A percentile compares a stretch with the other conserved stretches of the same genome.
Conservation (phyloP, 75 land plant species). For the Pinus albicaulis region DNA sequence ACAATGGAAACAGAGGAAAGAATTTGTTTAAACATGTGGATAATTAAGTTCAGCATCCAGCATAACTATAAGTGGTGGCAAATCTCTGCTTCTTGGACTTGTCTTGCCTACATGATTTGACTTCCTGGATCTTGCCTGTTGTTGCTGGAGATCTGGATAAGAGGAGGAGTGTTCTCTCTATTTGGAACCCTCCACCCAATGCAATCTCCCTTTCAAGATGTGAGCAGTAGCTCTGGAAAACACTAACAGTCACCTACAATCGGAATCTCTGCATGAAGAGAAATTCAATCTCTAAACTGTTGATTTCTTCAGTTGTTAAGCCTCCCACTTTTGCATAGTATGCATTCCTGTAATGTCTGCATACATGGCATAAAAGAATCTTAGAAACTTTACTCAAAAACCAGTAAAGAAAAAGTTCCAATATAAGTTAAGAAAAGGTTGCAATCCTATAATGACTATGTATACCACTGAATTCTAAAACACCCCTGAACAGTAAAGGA, state of each 20-base stretch:
- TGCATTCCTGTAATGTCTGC: constrained; percentile 12
- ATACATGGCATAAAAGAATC: not conserved
- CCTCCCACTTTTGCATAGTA: constrained; percentile 19
- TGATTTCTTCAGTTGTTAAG: not conserved
- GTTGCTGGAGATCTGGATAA: not conserved
- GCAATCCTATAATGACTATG: no score
- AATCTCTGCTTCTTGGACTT: no score
- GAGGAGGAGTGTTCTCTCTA: not conserved
- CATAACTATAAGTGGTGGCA: no score
- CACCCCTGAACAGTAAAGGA: no score
- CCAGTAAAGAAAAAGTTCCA: no score
- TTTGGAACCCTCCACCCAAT: constrained; percentile 5
- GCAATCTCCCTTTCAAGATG: constrained; percentile 8
- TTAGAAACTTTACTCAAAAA: not conserved
- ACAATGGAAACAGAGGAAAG: no score
- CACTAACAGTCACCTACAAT: constrained; percentile 15
- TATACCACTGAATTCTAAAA: no score
- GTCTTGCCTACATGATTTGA: no score
- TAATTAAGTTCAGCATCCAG: no score
- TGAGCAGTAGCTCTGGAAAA: constrained; percentile 16
- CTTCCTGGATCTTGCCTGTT: no score
- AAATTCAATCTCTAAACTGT: constrained; percentile 7
- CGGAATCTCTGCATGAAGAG: constrained; percentile 14
- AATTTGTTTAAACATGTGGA: no score
- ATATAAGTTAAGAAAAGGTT: no score